Evolutionary conservation across 2,329 filamentous ascomycete genomes (phyloP).

Genomic region (Phoma herbarum): DNA sequence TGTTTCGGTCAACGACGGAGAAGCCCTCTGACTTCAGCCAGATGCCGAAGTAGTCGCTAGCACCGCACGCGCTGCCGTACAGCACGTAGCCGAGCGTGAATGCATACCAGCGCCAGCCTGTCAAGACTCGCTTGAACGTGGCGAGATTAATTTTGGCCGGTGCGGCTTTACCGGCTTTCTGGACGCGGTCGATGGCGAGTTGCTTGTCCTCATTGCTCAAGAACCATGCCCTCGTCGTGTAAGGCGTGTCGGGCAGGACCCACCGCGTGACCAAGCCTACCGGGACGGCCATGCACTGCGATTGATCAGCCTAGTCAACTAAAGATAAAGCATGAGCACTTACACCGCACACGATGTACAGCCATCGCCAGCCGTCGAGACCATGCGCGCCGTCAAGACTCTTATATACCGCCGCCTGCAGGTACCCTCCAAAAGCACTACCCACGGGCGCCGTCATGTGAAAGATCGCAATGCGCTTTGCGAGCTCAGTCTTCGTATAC

Average conservation of each 20-base stretch:
- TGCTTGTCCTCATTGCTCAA: not conserved
- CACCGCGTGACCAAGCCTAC: not conserved
- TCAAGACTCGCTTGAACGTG: not conserved
- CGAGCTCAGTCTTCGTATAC: not conserved
- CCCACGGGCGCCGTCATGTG: slow-evolving; percentile 5
- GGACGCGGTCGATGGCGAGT: not conserved
- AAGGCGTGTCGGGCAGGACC: not conserved
- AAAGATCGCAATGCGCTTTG: not conserved
- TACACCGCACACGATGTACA: not conserved
- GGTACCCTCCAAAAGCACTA: slow-evolving; percentile 4
- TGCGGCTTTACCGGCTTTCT: not conserved
- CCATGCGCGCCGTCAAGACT: not conserved
- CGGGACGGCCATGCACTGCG: not conserved
- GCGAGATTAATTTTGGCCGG: not conserved
- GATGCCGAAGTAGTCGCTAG: not conserved
- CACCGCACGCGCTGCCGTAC: not conserved
- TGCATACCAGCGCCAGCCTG: not conserved
- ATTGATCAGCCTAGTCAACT: not conserved
- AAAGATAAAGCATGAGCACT: not conserved
- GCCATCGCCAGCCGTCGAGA: not conserved
- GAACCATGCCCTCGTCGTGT: not conserved
- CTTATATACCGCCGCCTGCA: slow-evolving; percentile 12
- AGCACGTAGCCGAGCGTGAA: not conserved
- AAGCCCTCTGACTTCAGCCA: not conserved
- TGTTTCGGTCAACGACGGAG: not conserved